These are phyloP conservation scores for Macadamia integrifolia DNA, from an alignment of 164 flowering plant species.

Conservation along the genomic window DNA sequence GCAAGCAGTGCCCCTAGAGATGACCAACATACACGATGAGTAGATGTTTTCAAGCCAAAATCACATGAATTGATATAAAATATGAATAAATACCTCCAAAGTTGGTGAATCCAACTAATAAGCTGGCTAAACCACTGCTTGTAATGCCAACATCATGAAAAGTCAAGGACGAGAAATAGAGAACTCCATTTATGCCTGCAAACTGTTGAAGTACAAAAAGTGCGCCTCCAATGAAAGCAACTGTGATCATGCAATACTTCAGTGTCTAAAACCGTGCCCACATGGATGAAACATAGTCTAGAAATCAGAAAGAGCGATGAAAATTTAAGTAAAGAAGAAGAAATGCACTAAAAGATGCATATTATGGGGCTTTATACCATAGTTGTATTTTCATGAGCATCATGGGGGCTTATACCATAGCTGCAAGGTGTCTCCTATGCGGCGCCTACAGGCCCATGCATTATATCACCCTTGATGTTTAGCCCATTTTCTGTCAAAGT, in stretches of 20 bases:
- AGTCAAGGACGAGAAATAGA: constrained; percentile 79
- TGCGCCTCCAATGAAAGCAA: constrained; percentile 68
- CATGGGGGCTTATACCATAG: no score
- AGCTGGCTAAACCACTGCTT: constrained; percentile 58
- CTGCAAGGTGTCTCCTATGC: no score
- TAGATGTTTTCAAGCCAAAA: constrained; percentile 3
- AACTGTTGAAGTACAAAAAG: constrained; percentile 81
- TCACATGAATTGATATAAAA: not conserved
- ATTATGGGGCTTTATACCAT: no score
- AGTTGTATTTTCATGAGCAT: no score
- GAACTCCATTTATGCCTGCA: constrained; percentile 86
- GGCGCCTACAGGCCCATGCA: no score
- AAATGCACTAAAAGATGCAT: no score
- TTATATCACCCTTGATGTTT: no score
- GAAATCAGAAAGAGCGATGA: no score
- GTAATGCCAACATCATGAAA: constrained; percentile 71
- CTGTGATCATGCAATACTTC: constrained; percentile 37
- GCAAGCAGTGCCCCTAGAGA: constrained; percentile 66
- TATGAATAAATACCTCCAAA: constrained; percentile 49
- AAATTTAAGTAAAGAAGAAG: no score
- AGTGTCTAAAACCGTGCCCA: not conserved
- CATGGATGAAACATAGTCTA: not conserved
- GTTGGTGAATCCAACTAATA: constrained; percentile 64
- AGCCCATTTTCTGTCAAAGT: no score
- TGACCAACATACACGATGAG: constrained; percentile 11